Percentiles rank a stretch among this genome's conserved stretches.
Evolutionary conservation across 257 asterid species (phyloP).

Genomic region (Henckelia pumila): DNA sequence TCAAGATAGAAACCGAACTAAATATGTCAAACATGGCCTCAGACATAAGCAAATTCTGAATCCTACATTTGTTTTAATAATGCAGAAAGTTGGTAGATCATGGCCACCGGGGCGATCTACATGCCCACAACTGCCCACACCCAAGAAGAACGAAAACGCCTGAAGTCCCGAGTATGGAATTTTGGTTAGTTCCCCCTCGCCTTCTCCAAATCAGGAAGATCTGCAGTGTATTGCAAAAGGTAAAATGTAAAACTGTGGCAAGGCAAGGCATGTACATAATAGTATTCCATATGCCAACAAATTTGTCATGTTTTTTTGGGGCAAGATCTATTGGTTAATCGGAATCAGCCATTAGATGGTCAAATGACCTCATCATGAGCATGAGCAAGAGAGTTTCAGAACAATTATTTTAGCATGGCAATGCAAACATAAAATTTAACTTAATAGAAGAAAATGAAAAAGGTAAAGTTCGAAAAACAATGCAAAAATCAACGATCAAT

Average conservation of each 20-base stretch:
- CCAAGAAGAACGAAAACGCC: neutral
- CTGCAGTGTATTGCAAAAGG: slow-evolving; percentile 36
- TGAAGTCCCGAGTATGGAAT: neutral
- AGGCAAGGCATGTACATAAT: neutral
- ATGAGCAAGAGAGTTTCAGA: neutral
- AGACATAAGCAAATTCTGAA: neutral
- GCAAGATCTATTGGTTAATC: no score
- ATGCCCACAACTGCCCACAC: neutral
- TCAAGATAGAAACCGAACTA: neutral
- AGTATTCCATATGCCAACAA: neutral
- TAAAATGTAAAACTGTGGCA: neutral
- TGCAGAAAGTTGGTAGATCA: neutral
- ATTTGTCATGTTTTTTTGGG: neutral
- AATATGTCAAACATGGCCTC: neutral
- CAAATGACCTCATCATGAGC: neutral
- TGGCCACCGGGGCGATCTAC: neutral
- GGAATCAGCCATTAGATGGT: neutral
- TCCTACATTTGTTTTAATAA: neutral
- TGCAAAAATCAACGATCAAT: neutral
- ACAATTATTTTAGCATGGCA: neutral
- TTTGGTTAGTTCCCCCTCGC: slow-evolving; percentile 42
- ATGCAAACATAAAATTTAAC: neutral
- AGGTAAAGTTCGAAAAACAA: neutral
- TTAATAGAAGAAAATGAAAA: neutral
- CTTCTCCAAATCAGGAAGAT: slow-evolving; percentile 90